A percentile compares a stretch with the other conserved stretches of the same genome.
phyloP scores from a whole-genome alignment of 1,284 basidiomycete genomes.

The Ustilago vetiveriae region DNA sequence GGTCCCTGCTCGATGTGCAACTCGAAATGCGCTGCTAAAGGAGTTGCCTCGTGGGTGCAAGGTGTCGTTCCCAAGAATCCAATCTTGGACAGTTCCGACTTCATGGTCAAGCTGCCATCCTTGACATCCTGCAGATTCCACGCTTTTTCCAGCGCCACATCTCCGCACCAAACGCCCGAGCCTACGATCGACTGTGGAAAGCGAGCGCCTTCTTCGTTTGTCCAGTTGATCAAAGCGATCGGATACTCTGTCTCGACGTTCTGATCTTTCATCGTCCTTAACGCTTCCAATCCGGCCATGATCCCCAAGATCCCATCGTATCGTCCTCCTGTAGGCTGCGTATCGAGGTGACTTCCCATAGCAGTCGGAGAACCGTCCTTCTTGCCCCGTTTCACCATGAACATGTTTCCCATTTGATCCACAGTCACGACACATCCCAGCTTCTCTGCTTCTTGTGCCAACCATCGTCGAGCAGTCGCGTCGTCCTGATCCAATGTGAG shows the following conservation, averaged over 20 bases:
- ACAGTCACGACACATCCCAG: constrained; percentile 60
- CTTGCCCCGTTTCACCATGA: constrained; percentile 52
- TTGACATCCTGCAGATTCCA: constrained; percentile 38
- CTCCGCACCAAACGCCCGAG: constrained; percentile 58
- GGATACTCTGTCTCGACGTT: constrained; percentile 25
- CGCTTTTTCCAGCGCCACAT: constrained; percentile 35
- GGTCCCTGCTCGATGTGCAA: constrained; percentile 48
- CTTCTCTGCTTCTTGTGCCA: constrained; percentile 51
- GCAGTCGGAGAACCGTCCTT: constrained; percentile 17
- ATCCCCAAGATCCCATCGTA: constrained; percentile 46
- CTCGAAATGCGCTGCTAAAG: constrained; percentile 44
- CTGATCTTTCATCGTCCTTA: constrained; percentile 32
- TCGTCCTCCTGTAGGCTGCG: constrained; percentile 38
- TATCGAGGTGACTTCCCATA: constrained; percentile 44
- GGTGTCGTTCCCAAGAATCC: constrained; percentile 28
- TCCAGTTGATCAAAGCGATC: constrained; percentile 39
- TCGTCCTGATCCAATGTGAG: constrained; percentile 63
- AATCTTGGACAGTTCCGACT: constrained; percentile 33
- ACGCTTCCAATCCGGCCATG: constrained; percentile 39
- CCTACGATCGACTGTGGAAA: constrained; percentile 56
- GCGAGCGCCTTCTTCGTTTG: constrained; percentile 41
- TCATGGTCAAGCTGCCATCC: constrained; percentile 29
- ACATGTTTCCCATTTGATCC: constrained; percentile 66
- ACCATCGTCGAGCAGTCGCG: constrained; percentile 61
- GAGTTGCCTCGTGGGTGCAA: constrained; percentile 37